Conservation (phyloP, 202 grass and related monocot genomes). For the Panicum hallii region DNA sequence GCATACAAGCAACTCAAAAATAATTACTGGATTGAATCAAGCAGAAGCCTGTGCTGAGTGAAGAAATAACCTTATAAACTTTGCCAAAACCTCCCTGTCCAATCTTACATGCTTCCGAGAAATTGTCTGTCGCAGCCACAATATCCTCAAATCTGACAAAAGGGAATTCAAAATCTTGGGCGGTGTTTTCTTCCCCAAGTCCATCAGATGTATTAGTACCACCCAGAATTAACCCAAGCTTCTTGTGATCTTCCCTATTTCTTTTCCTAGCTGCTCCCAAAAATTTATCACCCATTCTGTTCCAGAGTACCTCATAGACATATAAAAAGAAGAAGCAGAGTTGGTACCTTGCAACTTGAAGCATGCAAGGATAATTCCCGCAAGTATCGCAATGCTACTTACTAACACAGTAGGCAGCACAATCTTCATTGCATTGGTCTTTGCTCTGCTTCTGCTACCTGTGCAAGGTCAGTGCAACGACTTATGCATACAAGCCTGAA, state of each 20-base stretch:
- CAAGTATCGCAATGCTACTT: not conserved
- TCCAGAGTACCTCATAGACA: not conserved
- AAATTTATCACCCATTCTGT: not conserved
- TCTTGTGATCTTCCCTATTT: not conserved
- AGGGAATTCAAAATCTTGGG: not conserved
- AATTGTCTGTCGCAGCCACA: conserved; percentile 18
- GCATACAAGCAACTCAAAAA: no score
- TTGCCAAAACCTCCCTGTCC: conserved; percentile 60
- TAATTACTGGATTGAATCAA: no score
- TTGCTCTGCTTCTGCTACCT: not conserved
- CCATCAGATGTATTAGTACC: not conserved
- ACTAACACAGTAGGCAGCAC: not conserved
- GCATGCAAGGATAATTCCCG: not conserved
- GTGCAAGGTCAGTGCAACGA: not conserved
- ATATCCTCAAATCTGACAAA: conserved; percentile 40
- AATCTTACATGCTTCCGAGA: conserved; percentile 33
- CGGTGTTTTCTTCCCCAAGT: not conserved
- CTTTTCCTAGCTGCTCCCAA: not conserved
- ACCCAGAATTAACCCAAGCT: not conserved
- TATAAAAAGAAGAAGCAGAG: not conserved
- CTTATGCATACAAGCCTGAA: not conserved
- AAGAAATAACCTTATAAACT: conserved; percentile 55
- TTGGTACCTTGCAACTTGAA: conserved; percentile 34
- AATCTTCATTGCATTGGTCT: not conserved
- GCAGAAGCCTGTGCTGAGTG: no score